Evolutionary conservation across 768 basidiomycete genomes (phyloP).

Genomic region (Suillus subalutaceus): DNA sequence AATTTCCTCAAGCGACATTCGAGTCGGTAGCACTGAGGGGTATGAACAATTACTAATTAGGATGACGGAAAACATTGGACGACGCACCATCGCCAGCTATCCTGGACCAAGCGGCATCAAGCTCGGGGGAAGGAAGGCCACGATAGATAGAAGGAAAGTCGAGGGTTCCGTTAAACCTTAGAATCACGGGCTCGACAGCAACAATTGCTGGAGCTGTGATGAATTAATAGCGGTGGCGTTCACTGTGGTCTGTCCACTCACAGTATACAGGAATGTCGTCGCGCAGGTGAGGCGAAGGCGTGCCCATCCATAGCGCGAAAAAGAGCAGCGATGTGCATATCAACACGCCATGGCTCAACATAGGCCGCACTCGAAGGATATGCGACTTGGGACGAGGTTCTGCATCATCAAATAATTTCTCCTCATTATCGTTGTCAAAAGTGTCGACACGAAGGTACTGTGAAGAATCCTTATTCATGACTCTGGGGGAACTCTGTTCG

Average conservation of each 20-base stretch:
- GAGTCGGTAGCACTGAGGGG: neutral
- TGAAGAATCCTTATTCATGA: neutral
- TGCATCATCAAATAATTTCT: neutral
- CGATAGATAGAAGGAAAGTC: slow-evolving; percentile 14
- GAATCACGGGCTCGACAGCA: slow-evolving; percentile 11
- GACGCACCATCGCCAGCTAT: slow-evolving; percentile 9
- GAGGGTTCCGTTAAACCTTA: slow-evolving; percentile 15
- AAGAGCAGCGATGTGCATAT: slow-evolving; percentile 5
- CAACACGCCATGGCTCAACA: slow-evolving; percentile 5
- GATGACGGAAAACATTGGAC: neutral
- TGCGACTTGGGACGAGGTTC: neutral
- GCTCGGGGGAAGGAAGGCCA: slow-evolving; percentile 14
- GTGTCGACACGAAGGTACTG: neutral
- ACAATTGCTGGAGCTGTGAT: slow-evolving; percentile 12
- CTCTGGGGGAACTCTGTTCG: neutral
- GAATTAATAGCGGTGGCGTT: neutral
- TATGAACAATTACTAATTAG: neutral
- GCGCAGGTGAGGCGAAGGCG: neutral
- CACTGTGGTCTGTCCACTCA: neutral
- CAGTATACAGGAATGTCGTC: slow-evolving; percentile 4
- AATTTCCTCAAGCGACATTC: slow-evolving; percentile 9
- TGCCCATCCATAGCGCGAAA: slow-evolving; percentile 15
- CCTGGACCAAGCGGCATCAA: slow-evolving; percentile 16
- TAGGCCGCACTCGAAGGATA: neutral
- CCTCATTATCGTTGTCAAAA: neutral